Conservation (phyloP, 345 rosid species). For the Eucalyptus shirleyi region DNA sequence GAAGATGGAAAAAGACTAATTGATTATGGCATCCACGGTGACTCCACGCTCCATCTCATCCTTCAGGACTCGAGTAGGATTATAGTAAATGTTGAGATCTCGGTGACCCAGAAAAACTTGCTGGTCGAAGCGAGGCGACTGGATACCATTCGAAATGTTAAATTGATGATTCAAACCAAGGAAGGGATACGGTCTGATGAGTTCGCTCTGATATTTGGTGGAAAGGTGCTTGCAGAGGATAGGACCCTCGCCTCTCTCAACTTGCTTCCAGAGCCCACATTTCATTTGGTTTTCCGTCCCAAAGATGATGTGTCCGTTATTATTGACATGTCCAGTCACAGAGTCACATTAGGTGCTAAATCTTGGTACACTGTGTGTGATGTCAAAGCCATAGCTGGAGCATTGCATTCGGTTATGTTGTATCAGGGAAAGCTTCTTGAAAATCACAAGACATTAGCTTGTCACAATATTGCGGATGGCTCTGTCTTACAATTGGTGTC, state of each 20-base stretch:
- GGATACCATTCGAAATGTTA: neutral
- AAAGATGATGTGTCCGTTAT: neutral
- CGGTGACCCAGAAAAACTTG: neutral
- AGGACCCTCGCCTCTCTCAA: neutral
- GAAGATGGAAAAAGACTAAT: neutral
- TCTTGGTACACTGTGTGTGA: neutral
- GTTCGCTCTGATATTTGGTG: neutral
- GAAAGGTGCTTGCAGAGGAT: neutral
- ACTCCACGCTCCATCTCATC: neutral
- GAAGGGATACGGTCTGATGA: neutral
- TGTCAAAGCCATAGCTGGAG: neutral
- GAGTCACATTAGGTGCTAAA: neutral
- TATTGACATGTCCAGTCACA: neutral
- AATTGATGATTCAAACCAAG: neutral
- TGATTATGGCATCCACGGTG: neutral
- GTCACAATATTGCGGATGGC: neutral
- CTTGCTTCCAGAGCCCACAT: neutral
- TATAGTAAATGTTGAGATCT: neutral
- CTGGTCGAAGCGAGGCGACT: neutral
- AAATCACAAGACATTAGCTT: neutral
- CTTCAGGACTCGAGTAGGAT: neutral
- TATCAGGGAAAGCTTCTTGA: neutral
- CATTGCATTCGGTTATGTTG: neutral
- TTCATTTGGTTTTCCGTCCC: neutral
- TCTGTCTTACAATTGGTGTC: neutral